Evolutionary conservation across 2,329 filamentous ascomycete species (phyloP).

Genomic region (Aspergillus chevalieri): DNA sequence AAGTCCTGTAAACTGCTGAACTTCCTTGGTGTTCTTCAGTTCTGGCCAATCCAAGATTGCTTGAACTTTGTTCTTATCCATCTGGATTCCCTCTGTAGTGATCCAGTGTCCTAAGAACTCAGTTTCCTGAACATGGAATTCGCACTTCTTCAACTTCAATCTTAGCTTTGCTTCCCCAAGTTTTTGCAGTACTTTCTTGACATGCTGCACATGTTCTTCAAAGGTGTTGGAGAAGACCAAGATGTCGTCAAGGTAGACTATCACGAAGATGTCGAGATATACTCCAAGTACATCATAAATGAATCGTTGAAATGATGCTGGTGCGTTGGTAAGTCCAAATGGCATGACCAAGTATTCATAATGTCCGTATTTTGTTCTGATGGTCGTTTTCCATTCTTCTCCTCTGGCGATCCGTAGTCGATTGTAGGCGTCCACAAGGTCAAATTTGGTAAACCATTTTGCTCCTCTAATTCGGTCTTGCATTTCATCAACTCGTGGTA

Average conservation of each 20-base stretch:
- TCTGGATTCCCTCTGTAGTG: no score
- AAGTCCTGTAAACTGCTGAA: not conserved
- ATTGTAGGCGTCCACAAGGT: constrained; percentile 16
- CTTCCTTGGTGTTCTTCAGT: no score
- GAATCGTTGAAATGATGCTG: constrained; percentile 5
- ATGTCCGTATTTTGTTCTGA: constrained; percentile 10
- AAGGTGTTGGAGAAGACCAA: not conserved
- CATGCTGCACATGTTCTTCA: not conserved
- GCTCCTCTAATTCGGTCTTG: constrained; percentile 10
- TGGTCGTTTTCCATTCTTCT: constrained; percentile 8
- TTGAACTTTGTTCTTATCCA: no score
- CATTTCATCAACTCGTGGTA: constrained; percentile 19
- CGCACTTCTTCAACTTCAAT: not conserved
- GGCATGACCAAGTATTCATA: constrained; percentile 20
- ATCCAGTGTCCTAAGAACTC: not conserved
- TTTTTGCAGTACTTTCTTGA: not conserved
- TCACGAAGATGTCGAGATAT: not conserved
- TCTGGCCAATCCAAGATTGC: no score
- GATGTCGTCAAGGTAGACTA: not conserved
- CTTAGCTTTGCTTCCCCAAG: not conserved
- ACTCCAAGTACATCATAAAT: no score
- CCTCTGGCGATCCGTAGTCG: constrained; percentile 12
- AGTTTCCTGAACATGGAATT: not conserved
- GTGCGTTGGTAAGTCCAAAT: constrained; percentile 18
- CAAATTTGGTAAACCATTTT: constrained; percentile 19